Conservation (phyloP, 352 stramenopile genomes). For the Globisporangium rhizosaccharum region DNA sequence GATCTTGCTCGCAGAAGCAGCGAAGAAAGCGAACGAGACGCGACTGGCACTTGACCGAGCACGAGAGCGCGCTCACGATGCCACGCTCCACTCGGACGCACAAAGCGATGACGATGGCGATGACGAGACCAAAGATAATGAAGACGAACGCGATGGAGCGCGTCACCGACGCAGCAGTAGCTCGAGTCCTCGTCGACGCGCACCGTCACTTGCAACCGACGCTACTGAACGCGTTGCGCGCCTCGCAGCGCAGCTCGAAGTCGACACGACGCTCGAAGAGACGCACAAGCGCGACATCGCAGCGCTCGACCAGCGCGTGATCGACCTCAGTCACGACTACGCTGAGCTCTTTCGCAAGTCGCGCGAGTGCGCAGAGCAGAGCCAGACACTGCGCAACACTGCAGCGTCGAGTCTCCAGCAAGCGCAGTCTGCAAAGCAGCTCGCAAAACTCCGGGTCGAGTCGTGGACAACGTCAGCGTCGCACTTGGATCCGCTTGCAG, state of each 20-base stretch:
- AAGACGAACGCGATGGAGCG: background rate
- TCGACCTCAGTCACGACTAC: constrained; percentile 18
- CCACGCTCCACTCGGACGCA: constrained; percentile 8
- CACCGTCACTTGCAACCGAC: background rate
- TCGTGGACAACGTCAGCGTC: constrained; percentile 57
- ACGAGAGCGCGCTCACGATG: constrained; percentile 32
- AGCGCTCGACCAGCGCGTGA: constrained; percentile 19
- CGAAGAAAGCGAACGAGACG: constrained; percentile 20
- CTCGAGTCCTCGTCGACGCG: constrained; percentile 1
- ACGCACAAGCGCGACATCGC: constrained; percentile 31
- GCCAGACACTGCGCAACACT: constrained; percentile 32
- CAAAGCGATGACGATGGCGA: constrained; percentile 11
- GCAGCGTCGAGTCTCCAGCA: constrained; percentile 45
- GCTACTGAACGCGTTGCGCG: constrained; percentile 24
- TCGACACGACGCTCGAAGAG: constrained; percentile 41
- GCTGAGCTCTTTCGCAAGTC: constrained; percentile 23
- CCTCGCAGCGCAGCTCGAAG: constrained; percentile 53
- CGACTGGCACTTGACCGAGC: constrained; percentile 23
- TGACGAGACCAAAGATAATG: constrained; percentile 8
- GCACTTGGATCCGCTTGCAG: constrained; percentile 57
- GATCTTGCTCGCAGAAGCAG: constrained; percentile 24
- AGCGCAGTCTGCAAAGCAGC: constrained; percentile 53
- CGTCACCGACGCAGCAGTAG: background rate
- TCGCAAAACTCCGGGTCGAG: constrained; percentile 35
- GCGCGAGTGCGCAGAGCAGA: constrained; percentile 27